Percentiles rank a stretch among this genome's conserved stretches.
Evolutionary conservation across 768 basidiomycete species (phyloP).

Genomic region (Epithele typhae): DNA sequence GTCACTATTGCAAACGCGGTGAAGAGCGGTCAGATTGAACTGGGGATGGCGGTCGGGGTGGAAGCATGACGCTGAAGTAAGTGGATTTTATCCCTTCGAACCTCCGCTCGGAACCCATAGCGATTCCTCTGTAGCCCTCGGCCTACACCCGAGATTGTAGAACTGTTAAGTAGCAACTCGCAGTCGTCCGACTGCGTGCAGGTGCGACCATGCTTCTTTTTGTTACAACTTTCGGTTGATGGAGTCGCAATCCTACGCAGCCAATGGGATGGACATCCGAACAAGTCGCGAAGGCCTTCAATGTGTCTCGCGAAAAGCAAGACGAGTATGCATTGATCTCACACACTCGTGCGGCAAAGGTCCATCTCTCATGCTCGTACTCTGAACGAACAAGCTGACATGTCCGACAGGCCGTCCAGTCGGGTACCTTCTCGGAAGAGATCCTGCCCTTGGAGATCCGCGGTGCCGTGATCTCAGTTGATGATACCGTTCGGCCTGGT

Average conservation of each 20-base stretch:
- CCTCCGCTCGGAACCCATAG: background rate
- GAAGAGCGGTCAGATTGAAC: slow-evolving; percentile 71
- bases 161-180: slow-evolving; percentile 50
- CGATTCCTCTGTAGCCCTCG: slow-evolving; percentile 43
- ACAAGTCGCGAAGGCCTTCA: slow-evolving; percentile 78
- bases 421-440: slow-evolving; percentile 79
- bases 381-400: too few relatives aligned
- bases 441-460: slow-evolving; percentile 82
- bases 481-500: slow-evolving; percentile 86
- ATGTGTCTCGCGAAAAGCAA: slow-evolving; percentile 76
- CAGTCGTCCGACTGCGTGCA: slow-evolving; percentile 76
- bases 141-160: slow-evolving; percentile 65
- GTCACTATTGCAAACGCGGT: slow-evolving; percentile 87
- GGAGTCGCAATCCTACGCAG: slow-evolving; percentile 31
- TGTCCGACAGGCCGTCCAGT: slow-evolving; percentile 40
- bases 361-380: slow-evolving; percentile 19
- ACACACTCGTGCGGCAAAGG: slow-evolving; percentile 74
- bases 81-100: slow-evolving; percentile 19
- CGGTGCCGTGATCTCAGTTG: slow-evolving; percentile 61
- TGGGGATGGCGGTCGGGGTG: slow-evolving; percentile 81
- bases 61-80: slow-evolving; percentile 82
- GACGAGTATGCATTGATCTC: slow-evolving; percentile 89
- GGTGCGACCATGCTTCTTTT: slow-evolving; percentile 30
- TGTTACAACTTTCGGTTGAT: background rate
- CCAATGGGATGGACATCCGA: slow-evolving; percentile 97